Conservation (phyloP, 148 eudicot species). For the Chenopodium formosanum region DNA sequence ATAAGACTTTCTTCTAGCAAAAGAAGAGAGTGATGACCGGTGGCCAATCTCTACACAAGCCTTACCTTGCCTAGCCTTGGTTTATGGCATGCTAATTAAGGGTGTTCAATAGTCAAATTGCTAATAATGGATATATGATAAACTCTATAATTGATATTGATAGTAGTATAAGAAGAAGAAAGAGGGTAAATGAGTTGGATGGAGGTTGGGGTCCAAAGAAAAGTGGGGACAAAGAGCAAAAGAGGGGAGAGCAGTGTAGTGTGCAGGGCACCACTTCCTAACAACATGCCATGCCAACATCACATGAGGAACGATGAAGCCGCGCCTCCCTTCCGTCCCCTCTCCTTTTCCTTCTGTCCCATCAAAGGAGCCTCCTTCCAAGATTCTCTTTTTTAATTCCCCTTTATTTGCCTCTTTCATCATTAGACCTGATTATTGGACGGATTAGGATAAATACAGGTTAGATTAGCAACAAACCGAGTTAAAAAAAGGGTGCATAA, state of each 20-base stretch:
- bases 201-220: slow-evolving; percentile 11
- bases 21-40: too few species aligned
- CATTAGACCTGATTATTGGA: too few species aligned
- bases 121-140: not conserved
- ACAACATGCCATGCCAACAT: slow-evolving; percentile 31
- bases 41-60: too few species aligned
- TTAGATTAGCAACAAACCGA: too few species aligned
- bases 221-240: slow-evolving; percentile 14
- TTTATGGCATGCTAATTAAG: not conserved
- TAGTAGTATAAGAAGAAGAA: too few species aligned
- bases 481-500: too few species aligned
- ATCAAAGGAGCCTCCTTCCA: slow-evolving; percentile 22
- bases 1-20: too few species aligned
- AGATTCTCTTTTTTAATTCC: slow-evolving; percentile 13
- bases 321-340: slow-evolving; percentile 7
- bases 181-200: too few species aligned
- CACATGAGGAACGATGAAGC: slow-evolving; percentile 18
- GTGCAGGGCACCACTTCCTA: slow-evolving; percentile 21
- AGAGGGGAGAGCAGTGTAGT: not conserved
- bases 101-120: not conserved
- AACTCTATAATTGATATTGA: too few species aligned
- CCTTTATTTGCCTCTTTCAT: too few species aligned
- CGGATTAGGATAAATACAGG: too few species aligned
- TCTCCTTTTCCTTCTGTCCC: slow-evolving; percentile 11
- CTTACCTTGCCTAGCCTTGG: not conserved